phyloP scores from a whole-genome alignment of 441 rosid species.

The Biscutella laevigata region DNA sequence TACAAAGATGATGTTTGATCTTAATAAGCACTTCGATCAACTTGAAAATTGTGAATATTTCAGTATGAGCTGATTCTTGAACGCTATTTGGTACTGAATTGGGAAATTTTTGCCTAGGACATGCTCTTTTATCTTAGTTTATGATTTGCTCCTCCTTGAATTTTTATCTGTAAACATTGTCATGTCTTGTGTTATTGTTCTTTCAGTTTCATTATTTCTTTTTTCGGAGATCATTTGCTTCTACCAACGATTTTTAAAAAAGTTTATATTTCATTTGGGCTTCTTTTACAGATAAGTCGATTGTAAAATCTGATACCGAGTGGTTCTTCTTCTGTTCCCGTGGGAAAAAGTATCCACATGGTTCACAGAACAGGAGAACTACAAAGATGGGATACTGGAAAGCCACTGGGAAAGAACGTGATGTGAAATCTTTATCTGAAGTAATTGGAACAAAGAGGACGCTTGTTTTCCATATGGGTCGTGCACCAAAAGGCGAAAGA shows the following conservation, averaged over 20 bases:
- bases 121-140: not conserved
- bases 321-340: slow-evolving; percentile 86
- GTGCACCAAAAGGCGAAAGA: slow-evolving; percentile 90
- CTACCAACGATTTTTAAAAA: too few relatives aligned
- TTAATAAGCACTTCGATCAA: not conserved
- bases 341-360: slow-evolving; percentile 79
- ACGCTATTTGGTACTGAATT: too few relatives aligned
- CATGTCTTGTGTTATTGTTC: not conserved
- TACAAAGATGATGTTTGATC: not conserved
- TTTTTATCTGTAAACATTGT: not conserved
- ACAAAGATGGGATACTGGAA: slow-evolving; percentile 83
- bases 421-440: slow-evolving; percentile 44
- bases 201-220: too few relatives aligned
- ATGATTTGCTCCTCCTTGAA: not conserved
- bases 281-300: slow-evolving; percentile 37
- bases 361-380: slow-evolving; percentile 70
- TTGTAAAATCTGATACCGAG: slow-evolving; percentile 56
- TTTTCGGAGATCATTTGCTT: too few relatives aligned
- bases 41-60: not conserved
- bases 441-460: slow-evolving; percentile 81
- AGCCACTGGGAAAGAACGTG: slow-evolving; percentile 86
- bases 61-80: too few relatives aligned
- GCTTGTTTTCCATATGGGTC: slow-evolving; percentile 72
- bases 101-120: too few relatives aligned
- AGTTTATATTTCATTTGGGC: too few relatives aligned